Percentiles rank a stretch among this genome's conserved stretches.
These are phyloP conservation scores for Suillus luteus DNA, from an alignment of 768 basidiomycete species.

Conservation along the genomic window DNA sequence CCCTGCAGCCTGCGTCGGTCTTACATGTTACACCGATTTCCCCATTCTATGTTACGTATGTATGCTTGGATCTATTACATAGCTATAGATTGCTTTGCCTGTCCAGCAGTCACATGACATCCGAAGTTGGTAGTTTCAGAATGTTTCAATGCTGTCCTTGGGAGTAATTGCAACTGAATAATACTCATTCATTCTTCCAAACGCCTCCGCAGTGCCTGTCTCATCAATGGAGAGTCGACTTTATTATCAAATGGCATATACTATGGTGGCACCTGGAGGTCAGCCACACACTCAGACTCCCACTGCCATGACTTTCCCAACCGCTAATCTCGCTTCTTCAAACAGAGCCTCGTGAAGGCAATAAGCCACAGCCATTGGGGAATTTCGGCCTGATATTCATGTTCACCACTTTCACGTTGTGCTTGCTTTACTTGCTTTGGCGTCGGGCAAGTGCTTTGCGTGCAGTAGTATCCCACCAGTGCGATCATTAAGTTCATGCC, in stretches of 20 bases:
- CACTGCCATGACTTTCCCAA: neutral
- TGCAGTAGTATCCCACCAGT: slow-evolving; percentile 65
- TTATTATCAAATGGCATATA: slow-evolving; percentile 24
- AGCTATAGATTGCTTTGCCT: neutral
- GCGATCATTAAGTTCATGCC: slow-evolving; percentile 13
- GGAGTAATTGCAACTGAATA: neutral
- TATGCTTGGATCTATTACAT: too few relatives aligned
- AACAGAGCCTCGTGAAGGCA: slow-evolving; percentile 58
- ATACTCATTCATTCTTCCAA: neutral
- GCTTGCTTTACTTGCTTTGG: slow-evolving; percentile 64
- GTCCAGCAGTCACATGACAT: neutral
- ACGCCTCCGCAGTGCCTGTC: neutral
- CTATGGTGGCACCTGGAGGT: slow-evolving; percentile 26
- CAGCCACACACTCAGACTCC: neutral
- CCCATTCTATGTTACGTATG: neutral
- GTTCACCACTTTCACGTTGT: slow-evolving; percentile 58
- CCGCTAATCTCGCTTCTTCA: slow-evolving; percentile 8
- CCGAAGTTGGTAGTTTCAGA: neutral
- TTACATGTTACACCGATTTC: neutral
- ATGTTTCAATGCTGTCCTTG: neutral
- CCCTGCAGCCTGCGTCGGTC: neutral
- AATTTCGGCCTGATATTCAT: slow-evolving; percentile 55
- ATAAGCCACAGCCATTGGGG: slow-evolving; percentile 67
- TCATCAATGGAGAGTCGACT: neutral
- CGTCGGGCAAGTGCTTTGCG: slow-evolving; percentile 56